Conservation (phyloP, 169 alveolate genomes). For the Ichthyophthirius multifiliis region DNA sequence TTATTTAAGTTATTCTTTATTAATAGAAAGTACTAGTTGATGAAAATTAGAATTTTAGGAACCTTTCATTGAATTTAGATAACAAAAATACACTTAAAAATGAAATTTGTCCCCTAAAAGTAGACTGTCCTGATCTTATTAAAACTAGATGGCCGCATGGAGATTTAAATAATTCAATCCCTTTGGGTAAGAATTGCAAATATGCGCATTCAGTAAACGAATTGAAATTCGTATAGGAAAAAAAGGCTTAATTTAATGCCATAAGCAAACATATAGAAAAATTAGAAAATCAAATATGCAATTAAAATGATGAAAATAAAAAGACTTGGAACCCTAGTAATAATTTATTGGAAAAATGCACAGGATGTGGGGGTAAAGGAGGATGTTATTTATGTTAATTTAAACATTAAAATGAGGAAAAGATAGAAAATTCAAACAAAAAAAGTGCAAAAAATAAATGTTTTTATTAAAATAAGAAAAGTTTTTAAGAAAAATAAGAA, state of each 20-base stretch:
- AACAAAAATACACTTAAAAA: no score
- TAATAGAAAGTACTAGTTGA: not conserved
- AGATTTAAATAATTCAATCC: conserved; percentile 7
- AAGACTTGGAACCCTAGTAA: conserved; percentile 39
- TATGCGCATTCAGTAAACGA: conserved; percentile 36
- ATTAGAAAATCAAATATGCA: not conserved
- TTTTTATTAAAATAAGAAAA: no score
- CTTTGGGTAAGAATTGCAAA: conserved; percentile 34
- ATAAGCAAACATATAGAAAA: not conserved
- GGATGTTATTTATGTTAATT: conserved; percentile 20
- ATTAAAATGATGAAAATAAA: not conserved
- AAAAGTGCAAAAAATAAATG: no score
- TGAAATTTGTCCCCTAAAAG: conserved; percentile 32
- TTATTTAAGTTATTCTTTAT: not conserved
- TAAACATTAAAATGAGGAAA: not conserved
- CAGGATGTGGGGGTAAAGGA: conserved; percentile 30
- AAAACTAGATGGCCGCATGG: conserved; percentile 38
- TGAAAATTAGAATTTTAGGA: not conserved
- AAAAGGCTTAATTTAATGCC: not conserved
- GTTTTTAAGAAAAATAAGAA: no score
- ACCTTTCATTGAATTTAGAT: no score
- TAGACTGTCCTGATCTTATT: conserved; percentile 18
- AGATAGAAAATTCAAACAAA: not conserved
- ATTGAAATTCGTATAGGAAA: conserved; percentile 27
- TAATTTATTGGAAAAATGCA: conserved; percentile 7